Conservation (phyloP, 768 basidiomycete species). For the Boletales sp. region DNA sequence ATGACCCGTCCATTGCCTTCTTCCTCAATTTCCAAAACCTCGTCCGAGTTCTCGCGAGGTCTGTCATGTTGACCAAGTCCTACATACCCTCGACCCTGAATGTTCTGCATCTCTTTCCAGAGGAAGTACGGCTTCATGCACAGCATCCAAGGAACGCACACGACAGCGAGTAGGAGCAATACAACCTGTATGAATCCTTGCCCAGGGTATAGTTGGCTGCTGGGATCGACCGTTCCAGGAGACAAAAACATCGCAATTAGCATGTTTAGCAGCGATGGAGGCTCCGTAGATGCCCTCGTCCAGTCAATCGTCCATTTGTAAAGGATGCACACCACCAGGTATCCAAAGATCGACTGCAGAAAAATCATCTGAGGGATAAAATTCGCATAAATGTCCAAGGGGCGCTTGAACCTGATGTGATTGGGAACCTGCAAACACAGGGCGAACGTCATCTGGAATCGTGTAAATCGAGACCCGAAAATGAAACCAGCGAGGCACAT, state of each 20-base stretch:
- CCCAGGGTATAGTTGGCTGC: slow-evolving; percentile 75
- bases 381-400: slow-evolving; percentile 85
- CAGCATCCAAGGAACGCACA: slow-evolving; percentile 96
- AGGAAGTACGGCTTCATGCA: slow-evolving; percentile 87
- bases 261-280: slow-evolving; percentile 93
- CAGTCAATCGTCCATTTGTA: slow-evolving; percentile 98
- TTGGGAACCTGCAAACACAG: slow-evolving; percentile 95
- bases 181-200: slow-evolving; percentile 83
- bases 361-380: slow-evolving; percentile 98
- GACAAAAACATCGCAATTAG: slow-evolving; percentile 94
- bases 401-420: slow-evolving; percentile 89
- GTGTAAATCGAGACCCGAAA: slow-evolving; percentile 8
- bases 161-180: slow-evolving; percentile 68
- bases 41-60: slow-evolving; percentile 52
- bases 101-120: slow-evolving; percentile 86
- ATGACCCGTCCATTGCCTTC: slow-evolving; percentile 75
- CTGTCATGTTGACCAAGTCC: slow-evolving; percentile 61
- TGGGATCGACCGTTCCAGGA: slow-evolving; percentile 73
- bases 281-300: slow-evolving; percentile 59
- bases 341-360: slow-evolving; percentile 96
- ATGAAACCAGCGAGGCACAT: slow-evolving; percentile 28
- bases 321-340: slow-evolving; percentile 88
- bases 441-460: slow-evolving; percentile 92
- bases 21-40: slow-evolving; percentile 70
- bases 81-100: slow-evolving; percentile 80